Conservation (phyloP, 176 grass and related monocot genomes). For the Elymus sibiricus region DNA sequence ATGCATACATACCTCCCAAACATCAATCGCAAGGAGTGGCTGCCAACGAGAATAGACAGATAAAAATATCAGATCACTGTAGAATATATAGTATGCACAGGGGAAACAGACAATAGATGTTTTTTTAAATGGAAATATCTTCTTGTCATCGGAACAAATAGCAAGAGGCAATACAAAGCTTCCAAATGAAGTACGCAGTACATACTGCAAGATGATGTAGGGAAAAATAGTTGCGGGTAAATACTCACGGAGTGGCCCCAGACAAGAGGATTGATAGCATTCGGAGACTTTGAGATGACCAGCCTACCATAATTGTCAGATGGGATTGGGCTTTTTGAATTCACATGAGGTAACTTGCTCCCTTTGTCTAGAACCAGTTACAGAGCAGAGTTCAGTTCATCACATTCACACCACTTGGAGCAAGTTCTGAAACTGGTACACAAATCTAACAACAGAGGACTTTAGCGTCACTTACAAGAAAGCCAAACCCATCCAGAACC, state of each 20-base stretch:
- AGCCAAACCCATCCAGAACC: slow-evolving; percentile 99
- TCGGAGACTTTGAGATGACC: slow-evolving; percentile 75
- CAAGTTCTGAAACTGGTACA: not conserved
- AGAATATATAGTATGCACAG: not conserved
- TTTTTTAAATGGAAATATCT: not conserved
- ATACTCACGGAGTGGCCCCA: slow-evolving; percentile 89
- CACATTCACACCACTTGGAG: not conserved
- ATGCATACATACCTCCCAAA: slow-evolving; percentile 82
- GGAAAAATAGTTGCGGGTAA: not conserved
- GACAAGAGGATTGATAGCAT: slow-evolving; percentile 82
- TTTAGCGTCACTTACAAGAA: slow-evolving; percentile 57
- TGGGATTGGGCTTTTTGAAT: slow-evolving; percentile 69
- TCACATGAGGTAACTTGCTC: slow-evolving; percentile 66
- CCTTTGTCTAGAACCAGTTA: slow-evolving; percentile 55
- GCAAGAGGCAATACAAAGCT: not conserved
- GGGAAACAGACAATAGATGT: not conserved
- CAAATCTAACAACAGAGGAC: not conserved
- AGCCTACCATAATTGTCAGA: slow-evolving; percentile 75
- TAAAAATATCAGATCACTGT: slow-evolving; percentile 21
- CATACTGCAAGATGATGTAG: not conserved
- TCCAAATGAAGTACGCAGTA: not conserved
- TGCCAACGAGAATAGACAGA: slow-evolving; percentile 48
- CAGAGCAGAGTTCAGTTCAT: slow-evolving; percentile 11
- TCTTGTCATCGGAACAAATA: not conserved
- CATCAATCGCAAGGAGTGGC: slow-evolving; percentile 85